Conservation (phyloP, 108 stramenopile species). For the Pseudonitzschia pungens region DNA sequence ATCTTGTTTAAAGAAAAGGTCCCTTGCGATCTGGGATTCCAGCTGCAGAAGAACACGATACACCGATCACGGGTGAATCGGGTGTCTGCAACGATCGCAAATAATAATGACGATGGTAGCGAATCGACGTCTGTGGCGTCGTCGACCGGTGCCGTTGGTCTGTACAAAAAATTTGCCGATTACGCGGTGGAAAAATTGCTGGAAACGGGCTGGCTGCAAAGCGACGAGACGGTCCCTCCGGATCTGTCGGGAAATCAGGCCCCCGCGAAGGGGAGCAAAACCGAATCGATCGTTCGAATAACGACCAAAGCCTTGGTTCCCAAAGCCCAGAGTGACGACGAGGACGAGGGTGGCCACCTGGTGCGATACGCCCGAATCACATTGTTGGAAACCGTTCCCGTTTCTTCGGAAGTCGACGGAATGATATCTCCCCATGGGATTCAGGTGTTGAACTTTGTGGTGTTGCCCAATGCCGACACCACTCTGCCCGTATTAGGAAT, state of each 20-base stretch:
- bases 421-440: constrained; percentile 43
- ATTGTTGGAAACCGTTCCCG: constrained; percentile 62
- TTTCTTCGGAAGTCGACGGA: neutral
- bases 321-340: neutral
- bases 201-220: constrained; percentile 24
- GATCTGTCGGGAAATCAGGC: constrained; percentile 42
- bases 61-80: neutral
- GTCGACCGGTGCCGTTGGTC: constrained; percentile 18
- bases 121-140: neutral
- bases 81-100: neutral
- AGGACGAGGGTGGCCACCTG: constrained; percentile 7
- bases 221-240: constrained; percentile 18
- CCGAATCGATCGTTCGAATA: constrained; percentile 36
- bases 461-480: constrained; percentile 51
- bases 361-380: constrained; percentile 72
- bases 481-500: constrained; percentile 72
- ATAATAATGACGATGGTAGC: too few species aligned
- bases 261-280: constrained; percentile 41
- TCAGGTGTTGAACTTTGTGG: constrained; percentile 80
- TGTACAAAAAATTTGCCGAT: constrained; percentile 58
- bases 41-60: neutral
- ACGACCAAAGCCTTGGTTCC: constrained; percentile 31
- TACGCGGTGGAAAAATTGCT: constrained; percentile 47
- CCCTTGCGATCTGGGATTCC: neutral
- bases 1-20: neutral